Base-by-base conservation (phyloP, 345 rosid genomes). In the Linum trigynum region DNA sequence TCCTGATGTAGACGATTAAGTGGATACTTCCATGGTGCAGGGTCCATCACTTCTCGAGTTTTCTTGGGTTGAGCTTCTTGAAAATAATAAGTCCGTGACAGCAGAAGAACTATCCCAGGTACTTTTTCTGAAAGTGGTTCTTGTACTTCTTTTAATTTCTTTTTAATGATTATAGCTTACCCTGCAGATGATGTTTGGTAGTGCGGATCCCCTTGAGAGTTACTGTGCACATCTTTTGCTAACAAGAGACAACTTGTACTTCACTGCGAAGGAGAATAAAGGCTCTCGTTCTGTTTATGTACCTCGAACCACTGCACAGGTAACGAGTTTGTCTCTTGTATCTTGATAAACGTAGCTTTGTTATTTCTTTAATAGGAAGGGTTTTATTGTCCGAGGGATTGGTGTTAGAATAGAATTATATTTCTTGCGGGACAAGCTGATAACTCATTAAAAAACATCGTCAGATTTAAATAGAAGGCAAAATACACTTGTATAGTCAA, bases 61-160 rank as follows among this genome's bases (percentile, higher is more conserved):
- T 69, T 97, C 98, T 72, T 92, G 98, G 98, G 75, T 73, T 10
- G 98, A 92, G 83, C 91, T 92, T 64, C 90, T 88, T 67, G 97
- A 92, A 79, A 80, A 84, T 73, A 90, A 90, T 71, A 85, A 81
- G 65, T 78, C 96, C 17, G 90, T 90, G 65, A 88, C 95, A 5
- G 77, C 86, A 6, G 95, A 84, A 83, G 97, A 86, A 69, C 73
- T 92, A 69, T 97, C 98, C 1, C 89, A 90, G 98, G 98, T 92
- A 85, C 63, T 66, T 39, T 38, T 64, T 57, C 56, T 58, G 56
- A 39, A 72, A 67, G 50, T 55, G 5, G 39, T 65, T 38, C 38
- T 60, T 58, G 59, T 57, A 2, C 12, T 7, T 45, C 43, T 62
- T 32, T 41, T 59, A 42, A 55, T 65, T 9, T 50, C 72, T 61